Evolutionary conservation across 805 yeast genomes (phyloP).

Genomic region (Candida pseudoglaebosa): DNA sequence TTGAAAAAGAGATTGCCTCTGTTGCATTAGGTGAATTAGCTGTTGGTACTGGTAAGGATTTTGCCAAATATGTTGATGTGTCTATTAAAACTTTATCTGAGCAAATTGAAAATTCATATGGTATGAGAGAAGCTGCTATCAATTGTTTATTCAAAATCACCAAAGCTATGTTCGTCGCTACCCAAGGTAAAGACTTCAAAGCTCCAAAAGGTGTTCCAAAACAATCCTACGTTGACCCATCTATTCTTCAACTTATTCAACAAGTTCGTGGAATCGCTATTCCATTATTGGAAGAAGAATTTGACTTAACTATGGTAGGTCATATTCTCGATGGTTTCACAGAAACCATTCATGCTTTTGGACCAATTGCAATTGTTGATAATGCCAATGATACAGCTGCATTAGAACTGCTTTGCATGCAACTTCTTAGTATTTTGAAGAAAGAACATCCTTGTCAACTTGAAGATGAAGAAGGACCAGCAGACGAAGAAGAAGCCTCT

Average conservation of each 20-base stretch:
- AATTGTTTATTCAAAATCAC: constrained; percentile 79
- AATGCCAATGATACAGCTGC: constrained; percentile 46
- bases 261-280: constrained; percentile 67
- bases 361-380: constrained; percentile 68
- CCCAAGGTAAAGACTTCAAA: constrained; percentile 43
- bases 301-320: constrained; percentile 77
- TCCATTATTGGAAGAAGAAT: constrained; percentile 67
- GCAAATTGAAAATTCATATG: constrained; percentile 82
- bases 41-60: constrained; percentile 75
- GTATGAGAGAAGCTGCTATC: constrained; percentile 85
- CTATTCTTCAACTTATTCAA: constrained; percentile 55
- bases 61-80: constrained; percentile 71
- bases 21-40: constrained; percentile 88
- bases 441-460: constrained; percentile 83
- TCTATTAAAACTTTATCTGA: constrained; percentile 60
- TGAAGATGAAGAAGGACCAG: constrained; percentile 64
- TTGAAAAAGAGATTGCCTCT: constrained; percentile 94
- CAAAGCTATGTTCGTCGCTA: constrained; percentile 59
- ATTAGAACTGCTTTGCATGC: constrained; percentile 66
- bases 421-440: constrained; percentile 67
- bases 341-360: constrained; percentile 65
- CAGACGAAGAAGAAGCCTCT: constrained; percentile 47
- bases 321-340: constrained; percentile 70
- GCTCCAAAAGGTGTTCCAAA: constrained; percentile 64
- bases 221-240: constrained; percentile 55